Evolutionary conservation across 495 filamentous ascomycete genomes (phyloP), one percentile per base, ranked within the genome.

Genomic region (Xylaria curta): DNA sequence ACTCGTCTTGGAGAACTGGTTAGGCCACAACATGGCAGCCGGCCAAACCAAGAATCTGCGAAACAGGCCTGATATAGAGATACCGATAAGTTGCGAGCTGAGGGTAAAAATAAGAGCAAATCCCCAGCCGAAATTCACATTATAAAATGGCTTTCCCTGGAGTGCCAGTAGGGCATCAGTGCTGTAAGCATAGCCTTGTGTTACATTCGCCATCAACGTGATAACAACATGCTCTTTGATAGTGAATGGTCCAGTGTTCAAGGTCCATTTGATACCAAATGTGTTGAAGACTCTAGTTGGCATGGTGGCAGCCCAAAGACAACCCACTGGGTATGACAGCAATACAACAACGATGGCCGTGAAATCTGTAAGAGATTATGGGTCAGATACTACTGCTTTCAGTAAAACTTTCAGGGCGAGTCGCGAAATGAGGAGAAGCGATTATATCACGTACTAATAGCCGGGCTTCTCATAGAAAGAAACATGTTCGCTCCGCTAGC

Each of bases 21-120:
- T 81, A 0, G 90, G 89, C 88, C 89, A 92, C 66, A 92, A 87
- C 87, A 91, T 90, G 9, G 89, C 86, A 6, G 88, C 85, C 9
- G 86, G 87, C 80, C 68, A 88, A 59, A 91, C 84, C 36, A 91
- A 75, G 69, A 87, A 89, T 26, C 84, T 83, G n/a, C 86, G 82
- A 71, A 89, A 89, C 74, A 91, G 83, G 4, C 90, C 90, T 0
- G 89, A 89, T 21, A 92, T 75, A 4, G 88, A 88, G 70, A 90
- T 90, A 3, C 90, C 89, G 58, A 91, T 86, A 13, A 89, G 77
- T 73, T 92, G 90, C 2, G 89, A 91, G n/a, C 88, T 88, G 46
- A 92, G 82, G 28, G 83, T 86, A 63, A 92, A 80, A 10, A 92
- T 77, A 5, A 91, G 78, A 56, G 89, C 83, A 70, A 91, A 91